Evolutionary conservation across 495 filamentous ascomycete species (phyloP).

Genomic region (Neurospora sp.): DNA sequence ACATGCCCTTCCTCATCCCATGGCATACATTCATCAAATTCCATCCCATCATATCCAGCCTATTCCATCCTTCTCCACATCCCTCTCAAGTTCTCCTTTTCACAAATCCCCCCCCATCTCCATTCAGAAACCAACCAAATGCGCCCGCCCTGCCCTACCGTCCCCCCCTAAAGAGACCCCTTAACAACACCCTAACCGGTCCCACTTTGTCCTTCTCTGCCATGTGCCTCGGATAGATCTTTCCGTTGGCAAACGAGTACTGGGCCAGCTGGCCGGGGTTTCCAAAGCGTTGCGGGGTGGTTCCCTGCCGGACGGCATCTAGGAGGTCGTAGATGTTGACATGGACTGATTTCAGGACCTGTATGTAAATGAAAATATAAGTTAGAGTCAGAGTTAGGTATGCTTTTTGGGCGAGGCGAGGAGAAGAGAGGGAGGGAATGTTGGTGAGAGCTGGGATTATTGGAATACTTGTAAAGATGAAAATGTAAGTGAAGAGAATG

Average conservation of each 20-base stretch:
- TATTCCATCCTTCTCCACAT: not conserved
- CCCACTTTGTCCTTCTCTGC: constrained; percentile 11
- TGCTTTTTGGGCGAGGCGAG: too few species aligned
- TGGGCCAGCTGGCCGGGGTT: constrained; percentile 9
- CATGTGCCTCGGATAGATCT: constrained; percentile 10
- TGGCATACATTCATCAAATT: not conserved
- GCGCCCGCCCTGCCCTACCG: not conserved
- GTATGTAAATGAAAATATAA: too few species aligned
- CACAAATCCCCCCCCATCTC: not conserved
- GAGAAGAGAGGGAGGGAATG: too few species aligned
- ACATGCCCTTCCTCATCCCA: not conserved
- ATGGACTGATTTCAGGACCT: constrained; percentile 19
- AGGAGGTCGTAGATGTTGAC: constrained; percentile 33
- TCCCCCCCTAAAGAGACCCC: not conserved
- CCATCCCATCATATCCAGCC: not conserved
- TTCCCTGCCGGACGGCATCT: constrained; percentile 9
- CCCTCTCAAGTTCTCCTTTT: not conserved
- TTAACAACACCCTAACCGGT: constrained; percentile 19
- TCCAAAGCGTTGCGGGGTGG: constrained; percentile 5
- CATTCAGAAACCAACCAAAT: not conserved
- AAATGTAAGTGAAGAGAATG: too few species aligned
- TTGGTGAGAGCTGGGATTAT: too few species aligned
- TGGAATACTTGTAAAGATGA: too few species aligned
- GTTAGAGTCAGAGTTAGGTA: too few species aligned
- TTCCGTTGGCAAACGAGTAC: constrained; percentile 10